Conservation (phyloP, 768 basidiomycete genomes). For the Mycena sanguinolenta region DNA sequence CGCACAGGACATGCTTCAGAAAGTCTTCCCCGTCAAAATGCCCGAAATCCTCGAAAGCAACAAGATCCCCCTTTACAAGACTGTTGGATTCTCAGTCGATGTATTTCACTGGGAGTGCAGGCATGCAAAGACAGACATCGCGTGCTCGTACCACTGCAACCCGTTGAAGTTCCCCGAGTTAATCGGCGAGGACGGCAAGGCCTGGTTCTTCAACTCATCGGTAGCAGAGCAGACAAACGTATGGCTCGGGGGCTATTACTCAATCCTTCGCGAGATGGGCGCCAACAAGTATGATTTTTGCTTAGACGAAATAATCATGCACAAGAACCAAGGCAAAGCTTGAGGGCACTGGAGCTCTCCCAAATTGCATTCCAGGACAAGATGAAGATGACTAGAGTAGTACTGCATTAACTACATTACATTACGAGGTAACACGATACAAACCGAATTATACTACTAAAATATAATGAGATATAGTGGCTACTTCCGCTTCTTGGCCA, state of each 20-base stretch:
- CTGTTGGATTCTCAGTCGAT: no score
- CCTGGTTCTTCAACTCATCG: conserved; percentile 31
- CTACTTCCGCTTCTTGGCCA: not conserved
- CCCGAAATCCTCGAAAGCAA: no score
- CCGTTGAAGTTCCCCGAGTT: no score
- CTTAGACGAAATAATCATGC: conserved; percentile 46
- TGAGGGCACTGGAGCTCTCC: not conserved
- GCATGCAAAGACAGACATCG: no score
- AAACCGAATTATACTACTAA: not conserved
- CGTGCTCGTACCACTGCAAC: no score
- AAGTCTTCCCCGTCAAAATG: no score
- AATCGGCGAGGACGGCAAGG: no score
- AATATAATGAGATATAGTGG: not conserved
- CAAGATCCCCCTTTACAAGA: no score
- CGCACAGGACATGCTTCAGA: no score
- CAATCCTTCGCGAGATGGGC: not conserved
- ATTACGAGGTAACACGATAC: not conserved
- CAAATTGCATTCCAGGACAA: not conserved
- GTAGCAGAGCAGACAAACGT: conserved; percentile 50
- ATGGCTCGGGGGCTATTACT: not conserved
- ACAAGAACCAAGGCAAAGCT: conserved; percentile 29
- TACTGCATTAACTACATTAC: no score
- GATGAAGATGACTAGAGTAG: no score
- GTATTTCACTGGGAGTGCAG: no score
- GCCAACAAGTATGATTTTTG: not conserved